phyloP scores from a whole-genome alignment of 345 rosid genomes.

The Lagerstroemia speciosa region DNA sequence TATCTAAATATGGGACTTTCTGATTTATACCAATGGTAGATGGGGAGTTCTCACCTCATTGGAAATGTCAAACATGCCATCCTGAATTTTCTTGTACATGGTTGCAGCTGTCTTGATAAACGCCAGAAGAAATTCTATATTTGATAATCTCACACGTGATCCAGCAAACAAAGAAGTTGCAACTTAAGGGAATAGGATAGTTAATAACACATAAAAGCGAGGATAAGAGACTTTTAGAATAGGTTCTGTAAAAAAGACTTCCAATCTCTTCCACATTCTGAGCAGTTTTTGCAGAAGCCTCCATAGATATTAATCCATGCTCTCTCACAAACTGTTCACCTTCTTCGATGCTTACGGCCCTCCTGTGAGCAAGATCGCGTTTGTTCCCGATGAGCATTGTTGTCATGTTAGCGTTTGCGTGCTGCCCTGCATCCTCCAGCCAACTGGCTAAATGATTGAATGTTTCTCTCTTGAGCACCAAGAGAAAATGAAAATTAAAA shows the following conservation, averaged over 20 bases:
- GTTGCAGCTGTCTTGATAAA: constrained; percentile 91
- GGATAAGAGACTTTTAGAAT: no score
- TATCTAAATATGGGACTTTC: not conserved
- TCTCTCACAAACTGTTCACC: constrained; percentile 95
- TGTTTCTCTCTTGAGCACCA: constrained; percentile 77
- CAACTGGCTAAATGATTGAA: constrained; percentile 94
- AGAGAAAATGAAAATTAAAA: not conserved
- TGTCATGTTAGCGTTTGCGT: constrained; percentile 95
- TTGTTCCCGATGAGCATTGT: constrained; percentile 94
- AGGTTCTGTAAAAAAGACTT: not conserved
- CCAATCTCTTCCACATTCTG: constrained; percentile 92
- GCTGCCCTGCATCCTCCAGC: constrained; percentile 97
- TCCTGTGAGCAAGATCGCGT: constrained; percentile 90
- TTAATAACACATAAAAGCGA: not conserved
- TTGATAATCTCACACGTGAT: not conserved
- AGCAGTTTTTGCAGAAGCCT: constrained; percentile 98
- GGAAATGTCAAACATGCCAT: constrained; percentile 95
- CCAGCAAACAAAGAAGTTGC: not conserved
- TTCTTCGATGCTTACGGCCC: constrained; percentile 93
- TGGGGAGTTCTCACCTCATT: constrained; percentile 48
- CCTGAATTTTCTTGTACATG: constrained; percentile 92
- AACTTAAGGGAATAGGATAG: not conserved
- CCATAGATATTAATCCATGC: constrained; percentile 95
- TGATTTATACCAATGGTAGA: not conserved
- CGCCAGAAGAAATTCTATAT: constrained; percentile 38